These are phyloP conservation scores for Lentinula sp. DNA, from an alignment of 768 basidiomycete genomes.

Conservation along the genomic window DNA sequence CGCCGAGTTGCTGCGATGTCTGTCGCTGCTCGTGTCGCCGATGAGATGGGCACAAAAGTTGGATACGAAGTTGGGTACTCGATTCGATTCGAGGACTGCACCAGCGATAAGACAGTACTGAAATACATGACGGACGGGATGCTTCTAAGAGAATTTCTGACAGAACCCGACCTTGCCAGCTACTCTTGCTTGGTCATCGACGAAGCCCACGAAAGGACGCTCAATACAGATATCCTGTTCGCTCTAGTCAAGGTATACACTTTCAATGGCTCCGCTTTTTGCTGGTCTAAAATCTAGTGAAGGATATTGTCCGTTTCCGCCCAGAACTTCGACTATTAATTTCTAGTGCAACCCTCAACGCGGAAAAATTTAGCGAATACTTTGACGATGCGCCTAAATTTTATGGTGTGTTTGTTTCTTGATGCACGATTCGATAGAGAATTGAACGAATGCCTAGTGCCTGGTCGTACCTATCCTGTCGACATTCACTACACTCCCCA, in stretches of 20 bases:
- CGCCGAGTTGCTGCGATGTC: constrained; percentile 99
- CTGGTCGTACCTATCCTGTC: constrained; percentile 94
- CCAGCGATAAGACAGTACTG: constrained; percentile 96
- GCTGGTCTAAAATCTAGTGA: constrained; percentile 14
- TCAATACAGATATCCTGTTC: constrained; percentile 98
- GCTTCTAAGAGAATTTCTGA: constrained; percentile 94
- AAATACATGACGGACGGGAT: constrained; percentile 99
- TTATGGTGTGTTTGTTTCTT: constrained; percentile 51
- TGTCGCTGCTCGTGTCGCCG: constrained; percentile 97
- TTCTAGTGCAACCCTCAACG: constrained; percentile 95
- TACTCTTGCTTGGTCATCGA: constrained; percentile 97
- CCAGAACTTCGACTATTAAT: constrained; percentile 92
- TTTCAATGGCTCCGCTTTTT: constrained; percentile 9
- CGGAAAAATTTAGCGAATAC: constrained; percentile 96
- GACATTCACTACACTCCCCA: constrained; percentile 99
- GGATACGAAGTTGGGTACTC: constrained; percentile 99
- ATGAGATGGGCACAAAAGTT: constrained; percentile 96
- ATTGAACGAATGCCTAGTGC: constrained; percentile 47
- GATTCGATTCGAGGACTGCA: constrained; percentile 99
- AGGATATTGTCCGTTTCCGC: constrained; percentile 96
- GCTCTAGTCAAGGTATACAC: constrained; percentile 92
- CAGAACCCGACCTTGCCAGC: constrained; percentile 93
- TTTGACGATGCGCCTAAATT: constrained; percentile 97
- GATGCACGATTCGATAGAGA: background rate
- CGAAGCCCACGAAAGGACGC: constrained; percentile 95